A percentile compares a stretch with the other conserved stretches of the same genome.
Evolutionary conservation across 2,329 filamentous ascomycete species (phyloP).

Genomic region (Aureobasidium vineae): DNA sequence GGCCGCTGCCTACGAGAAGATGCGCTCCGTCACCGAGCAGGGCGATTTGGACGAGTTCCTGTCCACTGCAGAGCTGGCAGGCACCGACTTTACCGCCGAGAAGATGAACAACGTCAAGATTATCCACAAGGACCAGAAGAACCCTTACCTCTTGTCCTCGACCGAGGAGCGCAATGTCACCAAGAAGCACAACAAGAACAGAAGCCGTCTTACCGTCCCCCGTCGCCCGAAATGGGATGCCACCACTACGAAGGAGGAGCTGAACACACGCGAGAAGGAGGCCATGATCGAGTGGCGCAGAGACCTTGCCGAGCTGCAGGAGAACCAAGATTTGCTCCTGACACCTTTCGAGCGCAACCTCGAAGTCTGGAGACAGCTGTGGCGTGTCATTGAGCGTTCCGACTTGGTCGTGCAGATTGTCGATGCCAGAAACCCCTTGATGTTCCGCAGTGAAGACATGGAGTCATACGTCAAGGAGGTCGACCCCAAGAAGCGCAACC

Average conservation of each 20-base stretch:
- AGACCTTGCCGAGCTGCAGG: slow-evolving; percentile 86
- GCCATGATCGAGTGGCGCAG: slow-evolving; percentile 84
- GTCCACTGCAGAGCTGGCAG: slow-evolving; percentile 92
- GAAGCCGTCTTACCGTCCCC: slow-evolving; percentile 77
- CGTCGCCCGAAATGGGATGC: slow-evolving; percentile 86
- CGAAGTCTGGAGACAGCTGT: slow-evolving; percentile 96
- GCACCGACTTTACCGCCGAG: slow-evolving; percentile 97
- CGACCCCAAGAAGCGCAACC: slow-evolving; percentile 80
- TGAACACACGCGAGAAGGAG: slow-evolving; percentile 76
- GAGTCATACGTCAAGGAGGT: slow-evolving; percentile 94
- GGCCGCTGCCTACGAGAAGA: slow-evolving; percentile 97
- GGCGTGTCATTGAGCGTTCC: slow-evolving; percentile 95
- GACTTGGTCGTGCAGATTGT: slow-evolving; percentile 98
- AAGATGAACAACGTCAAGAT: slow-evolving; percentile 99
- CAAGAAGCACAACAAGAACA: slow-evolving; percentile 81
- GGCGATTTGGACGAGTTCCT: slow-evolving; percentile 95
- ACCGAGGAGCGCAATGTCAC: slow-evolving; percentile 76
- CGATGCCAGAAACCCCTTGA: slow-evolving; percentile 87
- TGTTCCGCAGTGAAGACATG: slow-evolving; percentile 92
- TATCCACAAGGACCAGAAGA: slow-evolving; percentile 93
- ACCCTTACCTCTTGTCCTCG: slow-evolving; percentile 85
- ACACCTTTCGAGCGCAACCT: slow-evolving; percentile 97
- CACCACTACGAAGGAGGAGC: slow-evolving; percentile 74
- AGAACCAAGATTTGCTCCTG: slow-evolving; percentile 92
- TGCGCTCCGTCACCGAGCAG: slow-evolving; percentile 98